Evolutionary conservation across 75 land plant species (phyloP).

Genomic region (Azolla pinnata): DNA sequence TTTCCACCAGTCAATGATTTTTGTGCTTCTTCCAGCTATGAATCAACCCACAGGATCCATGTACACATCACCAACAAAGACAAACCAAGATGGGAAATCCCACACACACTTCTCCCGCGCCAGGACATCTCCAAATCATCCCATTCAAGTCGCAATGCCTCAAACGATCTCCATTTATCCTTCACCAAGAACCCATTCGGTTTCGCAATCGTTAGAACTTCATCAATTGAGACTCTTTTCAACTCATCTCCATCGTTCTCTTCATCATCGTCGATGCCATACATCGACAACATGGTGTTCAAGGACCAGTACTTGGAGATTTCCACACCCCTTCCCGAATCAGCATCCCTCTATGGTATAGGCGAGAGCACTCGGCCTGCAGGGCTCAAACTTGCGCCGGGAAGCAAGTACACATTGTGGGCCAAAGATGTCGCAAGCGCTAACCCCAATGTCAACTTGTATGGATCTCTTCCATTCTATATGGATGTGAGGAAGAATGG

Average conservation of each 20-base stretch:
- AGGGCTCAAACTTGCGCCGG: constrained; percentile 17
- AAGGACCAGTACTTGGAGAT: constrained; percentile 73
- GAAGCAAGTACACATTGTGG: constrained; percentile 25
- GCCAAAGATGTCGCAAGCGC: constrained; percentile 20
- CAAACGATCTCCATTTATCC: constrained; percentile 30
- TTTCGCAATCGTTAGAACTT: constrained; percentile 42
- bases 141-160: neutral
- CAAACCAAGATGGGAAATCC: constrained; percentile 16
- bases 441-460: constrained; percentile 15
- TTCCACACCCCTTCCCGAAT: constrained; percentile 42
- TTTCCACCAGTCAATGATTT: neutral
- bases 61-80: constrained; percentile 6
- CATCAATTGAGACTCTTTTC: constrained; percentile 46
- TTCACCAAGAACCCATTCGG: constrained; percentile 46
- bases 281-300: constrained; percentile 52
- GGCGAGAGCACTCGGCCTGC: constrained; percentile 26
- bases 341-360: constrained; percentile 24
- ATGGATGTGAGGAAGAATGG: constrained; percentile 63
- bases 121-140: too few species aligned
- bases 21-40: constrained; percentile 24
- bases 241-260: constrained; percentile 34
- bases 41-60: constrained; percentile 7
- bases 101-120: constrained; percentile 9
- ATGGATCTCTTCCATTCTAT: constrained; percentile 46
- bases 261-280: too few species aligned